Evolutionary conservation across 2,329 filamentous ascomycete species (phyloP).

Genomic region (Ophiostoma australiae): DNA sequence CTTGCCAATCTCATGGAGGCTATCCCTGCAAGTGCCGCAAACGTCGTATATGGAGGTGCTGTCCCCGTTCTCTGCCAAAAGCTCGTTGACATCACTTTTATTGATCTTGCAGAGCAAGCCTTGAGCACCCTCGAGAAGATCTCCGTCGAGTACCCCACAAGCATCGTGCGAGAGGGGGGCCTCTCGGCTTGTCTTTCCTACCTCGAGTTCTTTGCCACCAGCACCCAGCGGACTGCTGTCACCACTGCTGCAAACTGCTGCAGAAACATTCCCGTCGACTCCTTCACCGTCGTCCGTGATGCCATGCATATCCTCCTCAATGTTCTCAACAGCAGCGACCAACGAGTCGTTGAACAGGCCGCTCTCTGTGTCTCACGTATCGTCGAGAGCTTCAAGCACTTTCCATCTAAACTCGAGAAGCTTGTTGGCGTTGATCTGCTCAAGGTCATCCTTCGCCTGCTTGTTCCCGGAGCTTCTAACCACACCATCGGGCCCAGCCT

Average conservation of each 20-base stretch:
- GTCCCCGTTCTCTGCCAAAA: conserved; percentile 94
- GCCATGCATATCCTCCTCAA: conserved; percentile 95
- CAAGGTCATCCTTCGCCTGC: conserved; percentile 74
- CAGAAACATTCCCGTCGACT: conserved; percentile 90
- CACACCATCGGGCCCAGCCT: conserved; percentile 81
- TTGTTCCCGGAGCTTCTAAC: conserved; percentile 92
- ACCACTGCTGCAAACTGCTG: conserved; percentile 98
- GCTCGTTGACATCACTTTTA: conserved; percentile 90
- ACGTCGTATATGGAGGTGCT: conserved; percentile 94
- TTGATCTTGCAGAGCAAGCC: conserved; percentile 94
- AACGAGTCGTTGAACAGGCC: conserved; percentile 93
- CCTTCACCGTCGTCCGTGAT: conserved; percentile 83
- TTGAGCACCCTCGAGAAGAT: conserved; percentile 97
- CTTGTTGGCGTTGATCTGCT: conserved; percentile 85
- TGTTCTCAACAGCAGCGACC: conserved; percentile 86
- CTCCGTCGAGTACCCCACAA: conserved; percentile 88
- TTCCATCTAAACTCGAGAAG: conserved; percentile 82
- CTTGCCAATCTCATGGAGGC: conserved; percentile 98
- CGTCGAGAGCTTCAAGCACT: conserved; percentile 92
- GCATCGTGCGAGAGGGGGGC: conserved; percentile 92
- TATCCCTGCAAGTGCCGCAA: conserved; percentile 82
- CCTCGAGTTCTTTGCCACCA: conserved; percentile 95
- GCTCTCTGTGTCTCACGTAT: conserved; percentile 93
- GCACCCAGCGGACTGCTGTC: conserved; percentile 92
- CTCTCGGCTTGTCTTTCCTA: conserved; percentile 93